Evolutionary conservation across 306 rosid genomes (phyloP).

Genomic region (Hippophae tibetana): DNA sequence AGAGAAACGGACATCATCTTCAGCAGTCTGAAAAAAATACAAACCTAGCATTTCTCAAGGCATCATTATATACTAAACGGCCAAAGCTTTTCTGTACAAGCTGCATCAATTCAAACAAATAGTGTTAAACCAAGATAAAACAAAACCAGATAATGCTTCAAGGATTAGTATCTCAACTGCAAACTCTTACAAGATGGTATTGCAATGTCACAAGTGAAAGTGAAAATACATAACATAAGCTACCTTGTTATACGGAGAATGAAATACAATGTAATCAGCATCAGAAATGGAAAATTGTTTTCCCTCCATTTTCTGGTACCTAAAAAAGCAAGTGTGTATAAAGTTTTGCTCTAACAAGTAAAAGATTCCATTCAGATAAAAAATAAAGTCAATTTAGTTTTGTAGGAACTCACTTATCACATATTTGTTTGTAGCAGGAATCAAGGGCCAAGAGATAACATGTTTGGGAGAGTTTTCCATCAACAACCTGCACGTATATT

Average conservation of each 20-base stretch:
- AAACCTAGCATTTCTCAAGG: conserved; percentile 65
- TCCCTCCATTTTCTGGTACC: conserved; percentile 69
- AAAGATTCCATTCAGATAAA: background rate
- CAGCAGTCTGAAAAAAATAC: background rate
- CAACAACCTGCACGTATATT: conserved; percentile 52
- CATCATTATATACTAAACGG: conserved; percentile 60
- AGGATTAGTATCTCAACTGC: conserved; percentile 1
- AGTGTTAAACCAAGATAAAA: conserved; percentile 1
- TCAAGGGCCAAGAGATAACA: conserved; percentile 85
- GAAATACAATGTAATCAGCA: conserved; percentile 66
- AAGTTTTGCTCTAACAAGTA: background rate
- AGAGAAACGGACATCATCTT: too few species aligned
- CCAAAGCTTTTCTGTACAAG: conserved; percentile 92
- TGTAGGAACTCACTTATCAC: conserved; percentile 44
- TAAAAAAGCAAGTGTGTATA: conserved; percentile 23
- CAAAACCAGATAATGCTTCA: conserved; percentile 6
- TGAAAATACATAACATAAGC: conserved; percentile 3
- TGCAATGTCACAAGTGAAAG: too few species aligned
- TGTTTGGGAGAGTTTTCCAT: conserved; percentile 88
- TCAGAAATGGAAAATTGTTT: conserved; percentile 59
- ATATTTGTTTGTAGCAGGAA: conserved; percentile 62
- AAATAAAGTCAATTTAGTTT: background rate
- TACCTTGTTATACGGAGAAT: conserved; percentile 96
- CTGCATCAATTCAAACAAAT: conserved; percentile 36
- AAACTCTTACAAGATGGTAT: too few species aligned